phyloP scores from a whole-genome alignment of 2,329 filamentous ascomycete species.

The Lasiodiplodia hormozganensis region DNA sequence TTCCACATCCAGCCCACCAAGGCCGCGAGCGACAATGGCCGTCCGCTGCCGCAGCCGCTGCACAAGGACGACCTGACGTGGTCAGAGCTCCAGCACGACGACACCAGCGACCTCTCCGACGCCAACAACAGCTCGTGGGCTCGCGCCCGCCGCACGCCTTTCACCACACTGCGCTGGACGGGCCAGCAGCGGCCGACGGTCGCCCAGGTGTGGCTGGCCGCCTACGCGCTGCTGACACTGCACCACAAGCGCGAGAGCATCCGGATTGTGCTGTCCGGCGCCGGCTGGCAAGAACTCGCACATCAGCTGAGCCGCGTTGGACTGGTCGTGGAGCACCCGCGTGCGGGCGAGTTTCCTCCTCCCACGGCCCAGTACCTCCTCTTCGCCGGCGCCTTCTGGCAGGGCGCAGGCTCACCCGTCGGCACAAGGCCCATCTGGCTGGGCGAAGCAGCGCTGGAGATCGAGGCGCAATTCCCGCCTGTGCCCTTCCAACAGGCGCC shows the following conservation, averaged over 20 bases:
- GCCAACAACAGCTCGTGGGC: slow-evolving; percentile 52
- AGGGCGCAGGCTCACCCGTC: slow-evolving; percentile 52
- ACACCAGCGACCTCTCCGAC: slow-evolving; percentile 37
- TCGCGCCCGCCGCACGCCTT: slow-evolving; percentile 53
- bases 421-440: slow-evolving; percentile 52
- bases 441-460: slow-evolving; percentile 24
- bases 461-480: slow-evolving; percentile 38
- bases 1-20: neutral
- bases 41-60: slow-evolving; percentile 39
- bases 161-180: slow-evolving; percentile 52
- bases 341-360: slow-evolving; percentile 41
- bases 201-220: slow-evolving; percentile 55
- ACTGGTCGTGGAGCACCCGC: slow-evolving; percentile 49
- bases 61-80: slow-evolving; percentile 40
- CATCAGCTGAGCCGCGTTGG: slow-evolving; percentile 43
- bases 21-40: slow-evolving; percentile 30
- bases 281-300: slow-evolving; percentile 46
- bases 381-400: slow-evolving; percentile 57
- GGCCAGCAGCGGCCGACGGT: slow-evolving; percentile 44
- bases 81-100: slow-evolving; percentile 8
- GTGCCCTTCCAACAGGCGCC: slow-evolving; percentile 48
- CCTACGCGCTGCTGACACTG: slow-evolving; percentile 54
- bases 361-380: slow-evolving; percentile 55
- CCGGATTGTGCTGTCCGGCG: slow-evolving; percentile 50
- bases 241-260: slow-evolving; percentile 55